Conservation (phyloP, 257 asterid genomes). For the Solanum neorickii region DNA sequence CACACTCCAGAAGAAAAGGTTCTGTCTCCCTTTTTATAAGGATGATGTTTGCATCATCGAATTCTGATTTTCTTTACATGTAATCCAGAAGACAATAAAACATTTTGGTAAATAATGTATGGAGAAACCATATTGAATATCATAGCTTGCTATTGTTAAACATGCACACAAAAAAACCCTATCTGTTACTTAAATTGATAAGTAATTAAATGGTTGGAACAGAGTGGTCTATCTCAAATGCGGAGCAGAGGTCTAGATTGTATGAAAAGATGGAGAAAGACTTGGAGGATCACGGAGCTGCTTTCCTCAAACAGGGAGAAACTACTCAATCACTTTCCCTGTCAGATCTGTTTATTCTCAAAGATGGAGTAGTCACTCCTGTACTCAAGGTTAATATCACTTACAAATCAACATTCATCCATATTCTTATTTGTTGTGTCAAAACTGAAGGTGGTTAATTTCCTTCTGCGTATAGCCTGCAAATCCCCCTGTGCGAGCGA, state of each 20-base stretch:
- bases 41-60: not conserved
- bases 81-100: not conserved
- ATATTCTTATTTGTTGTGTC: not conserved
- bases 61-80: not conserved
- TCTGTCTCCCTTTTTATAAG: not conserved
- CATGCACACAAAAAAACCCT: not conserved
- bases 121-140: not conserved
- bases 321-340: conserved; percentile 85
- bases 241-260: conserved; percentile 55
- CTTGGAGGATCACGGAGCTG: conserved; percentile 75
- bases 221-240: conserved; percentile 34
- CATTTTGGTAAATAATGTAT: not conserved
- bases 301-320: conserved; percentile 70
- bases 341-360: conserved; percentile 61
- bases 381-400: conserved; percentile 46
- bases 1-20: not conserved
- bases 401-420: not conserved
- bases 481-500: conserved; percentile 88
- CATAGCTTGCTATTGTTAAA: not conserved
- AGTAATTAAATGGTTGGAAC: conserved; percentile 7
- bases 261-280: conserved; percentile 71
- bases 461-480: conserved; percentile 41
- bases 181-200: not conserved
- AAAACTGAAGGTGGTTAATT: conserved; percentile 1
- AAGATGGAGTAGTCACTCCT: conserved; percentile 58